Evolutionary conservation across 2,329 filamentous ascomycete species (phyloP).

Genomic region (Aspergillus sp.): DNA sequence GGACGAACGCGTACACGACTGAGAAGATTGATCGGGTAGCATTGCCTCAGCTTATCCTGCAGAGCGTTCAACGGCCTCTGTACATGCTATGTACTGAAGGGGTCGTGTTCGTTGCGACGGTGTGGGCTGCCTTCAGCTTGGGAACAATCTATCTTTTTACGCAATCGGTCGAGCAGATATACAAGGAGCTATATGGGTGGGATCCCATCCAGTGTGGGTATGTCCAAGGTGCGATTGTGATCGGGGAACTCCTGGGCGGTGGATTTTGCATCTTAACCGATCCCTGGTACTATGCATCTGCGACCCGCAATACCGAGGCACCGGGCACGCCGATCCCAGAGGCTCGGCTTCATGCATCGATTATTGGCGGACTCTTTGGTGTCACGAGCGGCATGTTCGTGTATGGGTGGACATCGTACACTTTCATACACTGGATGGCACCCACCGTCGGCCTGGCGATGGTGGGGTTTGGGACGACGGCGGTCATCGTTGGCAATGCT

Average conservation of each 20-base stretch:
- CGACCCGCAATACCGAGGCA: conserved; percentile 39
- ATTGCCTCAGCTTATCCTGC: conserved; percentile 30
- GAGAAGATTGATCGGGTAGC: conserved; percentile 38
- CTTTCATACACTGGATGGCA: conserved; percentile 35
- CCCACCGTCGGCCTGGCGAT: conserved; percentile 36
- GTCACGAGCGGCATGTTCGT: conserved; percentile 38
- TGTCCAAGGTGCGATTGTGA: conserved; percentile 44
- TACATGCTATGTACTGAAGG: conserved; percentile 44
- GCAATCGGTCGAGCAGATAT: conserved; percentile 45
- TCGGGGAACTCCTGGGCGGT: conserved; percentile 45
- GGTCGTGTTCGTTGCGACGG: conserved; percentile 44
- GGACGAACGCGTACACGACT: conserved; percentile 25
- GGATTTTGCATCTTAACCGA: conserved; percentile 35
- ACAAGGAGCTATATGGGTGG: conserved; percentile 34
- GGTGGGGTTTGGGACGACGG: conserved; percentile 44
- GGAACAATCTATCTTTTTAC: conserved; percentile 48
- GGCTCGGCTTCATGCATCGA: conserved; percentile 44
- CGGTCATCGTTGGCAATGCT: conserved; percentile 49
- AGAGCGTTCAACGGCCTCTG: conserved; percentile 39
- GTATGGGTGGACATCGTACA: conserved; percentile 38
- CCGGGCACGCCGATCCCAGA: conserved; percentile 47
- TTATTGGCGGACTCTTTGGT: conserved; percentile 36
- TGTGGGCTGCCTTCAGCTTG: conserved; percentile 48
- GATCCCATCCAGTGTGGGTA: conserved; percentile 35
- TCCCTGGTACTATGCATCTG: conserved; percentile 29